Evolutionary conservation across 495 filamentous ascomycete species (phyloP), one percentile per base, ranked within the genome.

Genomic region (Cenococcum geophilum): DNA sequence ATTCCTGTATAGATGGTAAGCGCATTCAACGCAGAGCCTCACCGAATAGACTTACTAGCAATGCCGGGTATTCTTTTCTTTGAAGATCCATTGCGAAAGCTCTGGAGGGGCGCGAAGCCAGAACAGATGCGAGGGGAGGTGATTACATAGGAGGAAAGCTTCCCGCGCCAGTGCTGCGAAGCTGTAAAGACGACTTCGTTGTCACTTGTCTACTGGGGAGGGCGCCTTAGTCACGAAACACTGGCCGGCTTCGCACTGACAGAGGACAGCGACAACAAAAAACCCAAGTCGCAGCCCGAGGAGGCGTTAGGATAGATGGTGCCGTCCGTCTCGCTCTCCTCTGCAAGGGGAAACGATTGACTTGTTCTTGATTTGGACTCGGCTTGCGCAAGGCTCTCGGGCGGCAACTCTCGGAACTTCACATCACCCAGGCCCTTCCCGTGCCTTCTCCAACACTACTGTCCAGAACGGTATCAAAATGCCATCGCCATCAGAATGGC

Each of bases 31-130:
- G 23, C 48, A 43, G 50, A 54, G 40, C 5, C 14, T 47, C 36
- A 16, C 14, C 22, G 22, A 20, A 32, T 6, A 34, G 36, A 69
- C 89, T 74, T 82, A 98, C 93, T 88, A 97, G 84, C 82, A 98
- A 84, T 27, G 88, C 88, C 71, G 93, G 92, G 77, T 98, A 98
- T 76, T 98, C 93, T 73, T 89, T 82, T 73, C 92, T 83, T 69
- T 89, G 88, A 68, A 96, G 83, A 67, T 92, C 92, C 83, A 89
- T 85, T 63, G 62, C 73, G 56, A 35, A 49, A 50, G 49, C 18
- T 22, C 35, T 37, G 51, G 51, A 57, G 56, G 34, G 55, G 59
- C 50, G 62, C 61, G 62, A 58, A 36, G 62, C 62, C 62, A 34
- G 51, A 37, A 50, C 37, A 34, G 21, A 51, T 42, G 25, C 20